A percentile compares a stretch with the other conserved stretches of the same genome.
These are phyloP conservation scores for Lachancea kluyveri DNA, from an alignment of 805 yeast genomes.

Conservation along the genomic window DNA sequence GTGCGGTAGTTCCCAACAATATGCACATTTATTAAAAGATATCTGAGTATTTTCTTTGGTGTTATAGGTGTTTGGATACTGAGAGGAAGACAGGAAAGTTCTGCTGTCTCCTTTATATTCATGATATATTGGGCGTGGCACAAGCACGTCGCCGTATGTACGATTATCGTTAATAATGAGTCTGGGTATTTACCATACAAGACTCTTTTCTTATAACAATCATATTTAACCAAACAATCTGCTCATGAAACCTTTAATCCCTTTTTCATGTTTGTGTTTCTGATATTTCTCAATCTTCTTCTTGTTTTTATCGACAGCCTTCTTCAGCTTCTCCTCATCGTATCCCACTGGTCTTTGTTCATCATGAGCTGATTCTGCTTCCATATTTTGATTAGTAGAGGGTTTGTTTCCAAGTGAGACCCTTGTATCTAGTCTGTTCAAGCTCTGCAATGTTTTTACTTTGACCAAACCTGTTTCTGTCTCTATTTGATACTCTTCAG, in stretches of 20 bases:
- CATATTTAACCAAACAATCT: conserved; percentile 20
- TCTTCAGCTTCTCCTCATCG: conserved; percentile 21
- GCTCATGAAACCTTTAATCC: conserved; percentile 21
- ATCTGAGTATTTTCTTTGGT: neutral
- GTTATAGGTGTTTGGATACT: conserved; percentile 15
- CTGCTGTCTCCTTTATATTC: too few species aligned
- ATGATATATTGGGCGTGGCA: too few species aligned
- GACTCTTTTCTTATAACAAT: too few species aligned
- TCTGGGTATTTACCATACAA: too few species aligned
- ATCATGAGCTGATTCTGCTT: conserved; percentile 1
- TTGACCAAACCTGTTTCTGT: conserved; percentile 63
- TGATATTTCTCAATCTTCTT: conserved; percentile 24
- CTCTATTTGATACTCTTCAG: conserved; percentile 63
- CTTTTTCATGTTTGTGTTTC: conserved; percentile 18
- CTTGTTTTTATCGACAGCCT: conserved; percentile 29
- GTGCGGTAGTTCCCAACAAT: conserved; percentile 56
- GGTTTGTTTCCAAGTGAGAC: too few species aligned
- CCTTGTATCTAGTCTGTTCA: conserved; percentile 39
- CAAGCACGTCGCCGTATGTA: too few species aligned
- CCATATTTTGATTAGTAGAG: too few species aligned
- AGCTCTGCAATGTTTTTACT: conserved; percentile 44
- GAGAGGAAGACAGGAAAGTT: too few species aligned
- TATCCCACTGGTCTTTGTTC: conserved; percentile 7
- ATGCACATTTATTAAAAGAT: too few species aligned
- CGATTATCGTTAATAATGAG: too few species aligned